Conservation (phyloP, 1,139 yeast species). For the Pneumocystis oryctolagi region DNA sequence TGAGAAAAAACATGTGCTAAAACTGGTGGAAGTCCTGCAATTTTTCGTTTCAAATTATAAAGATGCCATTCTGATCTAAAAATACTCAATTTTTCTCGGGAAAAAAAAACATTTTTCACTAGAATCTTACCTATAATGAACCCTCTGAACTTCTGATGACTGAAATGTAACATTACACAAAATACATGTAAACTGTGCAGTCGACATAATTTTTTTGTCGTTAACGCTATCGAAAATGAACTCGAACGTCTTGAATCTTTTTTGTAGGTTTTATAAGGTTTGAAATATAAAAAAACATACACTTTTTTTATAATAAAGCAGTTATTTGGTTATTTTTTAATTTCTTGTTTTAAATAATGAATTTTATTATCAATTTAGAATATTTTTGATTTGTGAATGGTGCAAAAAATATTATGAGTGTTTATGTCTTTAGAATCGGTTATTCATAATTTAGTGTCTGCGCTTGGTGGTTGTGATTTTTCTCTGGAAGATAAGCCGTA, state of each 20-base stretch:
- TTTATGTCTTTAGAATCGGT: constrained; percentile 11
- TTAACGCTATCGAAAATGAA: neutral
- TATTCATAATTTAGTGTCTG: constrained; percentile 37
- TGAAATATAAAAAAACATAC: neutral
- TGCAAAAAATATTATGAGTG: neutral
- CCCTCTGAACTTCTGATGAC: constrained; percentile 64
- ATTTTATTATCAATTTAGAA: neutral
- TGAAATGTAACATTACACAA: constrained; percentile 72
- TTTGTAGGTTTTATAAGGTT: neutral
- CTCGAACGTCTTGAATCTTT: neutral
- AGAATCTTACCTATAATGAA: constrained; percentile 30
- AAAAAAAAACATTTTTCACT: neutral
- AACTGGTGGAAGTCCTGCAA: constrained; percentile 69
- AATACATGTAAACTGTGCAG: constrained; percentile 47
- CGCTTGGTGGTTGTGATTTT: constrained; percentile 69
- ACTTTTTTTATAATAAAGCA: neutral
- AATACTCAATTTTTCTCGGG: neutral
- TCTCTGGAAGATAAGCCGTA: constrained; percentile 42
- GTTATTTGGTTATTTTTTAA: neutral
- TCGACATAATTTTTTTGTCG: neutral
- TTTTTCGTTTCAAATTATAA: constrained; percentile 80
- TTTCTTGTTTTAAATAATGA: neutral
- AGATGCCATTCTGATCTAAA: constrained; percentile 97
- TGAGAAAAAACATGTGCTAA: constrained; percentile 70
- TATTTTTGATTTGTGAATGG: neutral